Conservation (phyloP, 495 filamentous ascomycete species). For the Aspergillus coremiiformis region DNA sequence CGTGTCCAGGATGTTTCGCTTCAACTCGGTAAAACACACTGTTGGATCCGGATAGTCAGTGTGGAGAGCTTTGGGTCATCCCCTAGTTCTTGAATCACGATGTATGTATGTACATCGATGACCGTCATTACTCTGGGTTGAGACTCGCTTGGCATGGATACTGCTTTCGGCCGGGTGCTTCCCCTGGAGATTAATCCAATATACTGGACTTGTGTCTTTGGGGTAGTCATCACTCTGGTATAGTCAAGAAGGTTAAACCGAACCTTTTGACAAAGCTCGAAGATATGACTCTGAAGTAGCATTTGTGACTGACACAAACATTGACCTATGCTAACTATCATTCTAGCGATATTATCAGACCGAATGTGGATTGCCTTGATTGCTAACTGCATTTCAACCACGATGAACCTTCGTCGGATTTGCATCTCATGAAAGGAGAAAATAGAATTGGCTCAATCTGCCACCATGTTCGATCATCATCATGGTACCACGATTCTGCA, state of each 20-base stretch:
- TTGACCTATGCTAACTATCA: neutral
- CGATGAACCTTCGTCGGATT: neutral
- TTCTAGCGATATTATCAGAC: neutral
- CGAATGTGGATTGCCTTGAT: neutral
- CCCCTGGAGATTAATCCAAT: too few species aligned
- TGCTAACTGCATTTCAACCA: neutral
- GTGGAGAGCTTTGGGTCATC: too few species aligned
- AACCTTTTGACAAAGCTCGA: neutral
- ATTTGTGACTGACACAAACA: neutral
- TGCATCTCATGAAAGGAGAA: neutral
- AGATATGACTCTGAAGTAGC: neutral
- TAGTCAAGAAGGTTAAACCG: neutral
- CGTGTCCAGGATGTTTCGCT: too few species aligned
- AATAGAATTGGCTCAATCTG: neutral
- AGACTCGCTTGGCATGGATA: too few species aligned
- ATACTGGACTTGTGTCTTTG: too few species aligned
- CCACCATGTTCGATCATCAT: neutral
- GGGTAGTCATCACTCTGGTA: too few species aligned
- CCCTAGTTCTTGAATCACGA: too few species aligned
- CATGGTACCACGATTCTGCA: neutral
- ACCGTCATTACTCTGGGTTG: too few species aligned
- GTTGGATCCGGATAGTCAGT: too few species aligned
- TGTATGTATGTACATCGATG: too few species aligned
- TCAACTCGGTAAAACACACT: too few species aligned
- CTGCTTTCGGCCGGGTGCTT: too few species aligned